phyloP scores from a whole-genome alignment of 306 rosid genomes.

The Glycine soja region DNA sequence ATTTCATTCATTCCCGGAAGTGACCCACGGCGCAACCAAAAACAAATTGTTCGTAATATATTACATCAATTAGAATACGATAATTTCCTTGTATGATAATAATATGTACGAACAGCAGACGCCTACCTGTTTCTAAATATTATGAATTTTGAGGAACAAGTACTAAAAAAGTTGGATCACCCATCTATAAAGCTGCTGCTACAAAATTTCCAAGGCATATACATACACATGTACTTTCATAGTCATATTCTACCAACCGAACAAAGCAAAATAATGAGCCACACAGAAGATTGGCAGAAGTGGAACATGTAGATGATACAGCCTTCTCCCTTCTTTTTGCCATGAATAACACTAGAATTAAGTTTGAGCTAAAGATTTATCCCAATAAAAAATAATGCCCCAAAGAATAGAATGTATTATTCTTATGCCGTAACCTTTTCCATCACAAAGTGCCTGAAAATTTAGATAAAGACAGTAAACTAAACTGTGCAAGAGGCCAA shows the following conservation, averaged over 20 bases:
- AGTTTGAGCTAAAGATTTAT: conserved; percentile 6
- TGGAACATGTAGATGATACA: conserved; percentile 20
- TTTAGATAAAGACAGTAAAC: neutral
- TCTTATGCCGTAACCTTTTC: conserved; percentile 20
- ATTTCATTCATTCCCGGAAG: no score
- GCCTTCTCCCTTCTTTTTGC: neutral
- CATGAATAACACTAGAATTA: neutral
- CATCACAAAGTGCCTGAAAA: conserved; percentile 25
- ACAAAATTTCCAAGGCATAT: conserved; percentile 27
- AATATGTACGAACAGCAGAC: conserved; percentile 9
- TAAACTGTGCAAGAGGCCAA: conserved; percentile 30
- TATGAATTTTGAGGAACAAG: neutral
- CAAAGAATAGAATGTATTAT: neutral
- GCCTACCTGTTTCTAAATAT: conserved; percentile 15
- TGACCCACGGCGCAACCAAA: no score
- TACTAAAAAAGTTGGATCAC: conserved; percentile 28
- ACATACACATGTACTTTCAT: conserved; percentile 6
- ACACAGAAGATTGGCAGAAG: conserved; percentile 35
- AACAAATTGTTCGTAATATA: no score
- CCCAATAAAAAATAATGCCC: neutral
- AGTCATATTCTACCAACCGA: conserved; percentile 22
- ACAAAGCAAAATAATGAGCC: neutral
- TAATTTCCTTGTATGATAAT: neutral
- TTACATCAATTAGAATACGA: no score
- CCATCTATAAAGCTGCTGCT: conserved; percentile 25